These are phyloP conservation scores for Daedalea quercina DNA, from an alignment of 768 basidiomycete genomes.

Conservation along the genomic window DNA sequence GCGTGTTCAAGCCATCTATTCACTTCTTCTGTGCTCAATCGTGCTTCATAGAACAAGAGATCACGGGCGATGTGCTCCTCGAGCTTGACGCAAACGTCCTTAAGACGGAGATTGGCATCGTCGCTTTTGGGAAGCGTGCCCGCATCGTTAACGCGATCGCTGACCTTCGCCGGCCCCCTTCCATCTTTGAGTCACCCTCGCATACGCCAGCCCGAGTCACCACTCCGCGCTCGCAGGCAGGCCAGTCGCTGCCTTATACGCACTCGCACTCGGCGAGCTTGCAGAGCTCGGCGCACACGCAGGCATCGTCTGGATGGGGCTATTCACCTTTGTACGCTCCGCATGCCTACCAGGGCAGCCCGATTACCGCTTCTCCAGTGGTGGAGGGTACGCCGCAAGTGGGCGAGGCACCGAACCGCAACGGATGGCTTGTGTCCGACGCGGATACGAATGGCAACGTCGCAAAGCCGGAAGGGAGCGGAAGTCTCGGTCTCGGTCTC, in stretches of 20 bases:
- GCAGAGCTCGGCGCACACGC: slow-evolving; percentile 30
- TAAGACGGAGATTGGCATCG: slow-evolving; percentile 89
- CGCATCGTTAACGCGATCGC: slow-evolving; percentile 89
- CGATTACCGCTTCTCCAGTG: slow-evolving; percentile 15
- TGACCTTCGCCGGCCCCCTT: slow-evolving; percentile 74
- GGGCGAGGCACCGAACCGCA: slow-evolving; percentile 8
- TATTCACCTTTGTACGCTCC: slow-evolving; percentile 13
- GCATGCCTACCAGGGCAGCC: slow-evolving; percentile 7
- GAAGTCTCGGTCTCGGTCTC: slow-evolving; percentile 24
- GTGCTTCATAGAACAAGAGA: slow-evolving; percentile 80
- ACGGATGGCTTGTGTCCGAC: slow-evolving; percentile 14
- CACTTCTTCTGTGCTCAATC: background rate
- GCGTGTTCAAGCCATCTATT: slow-evolving; percentile 23
- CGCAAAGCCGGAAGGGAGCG: background rate
- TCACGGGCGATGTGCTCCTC: slow-evolving; percentile 93
- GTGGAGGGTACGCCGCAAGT: slow-evolving; percentile 29
- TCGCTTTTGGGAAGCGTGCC: slow-evolving; percentile 90
- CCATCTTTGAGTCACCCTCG: slow-evolving; percentile 46
- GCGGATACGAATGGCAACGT: slow-evolving; percentile 16
- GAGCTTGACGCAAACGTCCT: slow-evolving; percentile 89
- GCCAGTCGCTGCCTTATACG: slow-evolving; percentile 22
- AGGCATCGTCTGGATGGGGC: slow-evolving; percentile 2
- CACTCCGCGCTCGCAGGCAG: slow-evolving; percentile 15
- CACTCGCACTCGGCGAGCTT: slow-evolving; percentile 28
- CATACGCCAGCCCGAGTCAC: slow-evolving; percentile 11